Base-by-base conservation (phyloP, 2,329 filamentous ascomycete species). In the Thielaviopsis euricoi region DNA sequence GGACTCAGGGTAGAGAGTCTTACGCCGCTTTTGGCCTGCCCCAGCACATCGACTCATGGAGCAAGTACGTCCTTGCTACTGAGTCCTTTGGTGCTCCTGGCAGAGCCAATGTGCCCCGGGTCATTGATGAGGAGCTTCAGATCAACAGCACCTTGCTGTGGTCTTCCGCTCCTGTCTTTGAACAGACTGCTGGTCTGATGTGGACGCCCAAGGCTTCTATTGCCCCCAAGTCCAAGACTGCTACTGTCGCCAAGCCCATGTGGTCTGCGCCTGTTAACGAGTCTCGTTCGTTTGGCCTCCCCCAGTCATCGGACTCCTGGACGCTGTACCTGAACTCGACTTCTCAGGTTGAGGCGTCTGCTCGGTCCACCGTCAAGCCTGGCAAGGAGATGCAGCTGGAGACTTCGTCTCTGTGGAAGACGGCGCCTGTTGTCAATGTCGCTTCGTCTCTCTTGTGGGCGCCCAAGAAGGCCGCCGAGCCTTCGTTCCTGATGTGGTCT, bases 321-420 rank as follows among this genome's bases (percentile, higher is more conserved):
- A 19, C 25, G 43, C 4, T n/a, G 7, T 46, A 55, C 29, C 17
- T 55, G 17, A 23, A 23, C n/a, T 23, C 53, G 15, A 46, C 40
- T 22, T n/a, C 43, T 12, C 17, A 29, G 19, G 49, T 55, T 13
- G 19, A 17, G 25, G 22, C 53, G 23, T n/a, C 40, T 22, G 15
- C 53, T 13, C 53, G 53, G 12, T 43, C 26, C 33, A 23, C 22
- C 7, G n/a, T 13, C 5, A 55, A 29, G 5, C 23, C 49, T n/a
- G 48, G 22, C 26, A 48, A 52, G 5, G 55, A 57, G 23, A 49
- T 56, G 40, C 51, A 40, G 21, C 40, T 54, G 50, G 53, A 48
- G 67, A 68, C 50, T 63, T 71, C 55, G 65, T 68, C 23, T 67
- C 64, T n/a, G 60, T 70, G 21, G 64, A 64, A 62, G 65, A 68